Base-by-base conservation (phyloP, 768 basidiomycete species). In the Phylloporus arenicola region DNA sequence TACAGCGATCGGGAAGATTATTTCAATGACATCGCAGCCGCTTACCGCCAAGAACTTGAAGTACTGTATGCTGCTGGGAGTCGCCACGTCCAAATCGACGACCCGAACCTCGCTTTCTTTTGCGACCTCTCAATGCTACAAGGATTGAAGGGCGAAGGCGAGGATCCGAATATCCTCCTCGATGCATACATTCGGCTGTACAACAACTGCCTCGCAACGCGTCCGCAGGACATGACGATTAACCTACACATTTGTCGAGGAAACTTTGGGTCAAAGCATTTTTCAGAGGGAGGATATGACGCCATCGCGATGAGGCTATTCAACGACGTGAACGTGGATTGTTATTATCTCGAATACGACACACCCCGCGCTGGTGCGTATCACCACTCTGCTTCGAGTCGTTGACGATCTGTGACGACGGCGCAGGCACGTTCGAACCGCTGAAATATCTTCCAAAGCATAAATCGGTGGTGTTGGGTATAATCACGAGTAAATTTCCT, bases 321-420 rank as follows among this genome's bases (percentile, higher is more conserved):
- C 72, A 72, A 71, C 54, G 50, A 71, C 24, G 64, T 76, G 49
- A 66, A 72, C 51, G 72, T 74, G 31, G 72, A 75, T 48, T 67
- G 62, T 44, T 75, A 75, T 52, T 76, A 75, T 59, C 71, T 76
- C 29, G 75, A 76, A 59, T 76, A 75, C 47, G 75, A 76, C 50
- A 76, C 75, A 13, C 64, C 63, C 35, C 73, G 75, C 20, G 75
- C 75, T 13, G 75, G 75, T 61, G 58, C 60, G 61, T 52, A 33
- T 29, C 12, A 30, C 13, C 6, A 3, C 29, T 30, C 33, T 6
- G 5, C 16, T 34, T 16, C 11, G 29, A 30, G 29, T 10, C 11
- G 29, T 12, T 30, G 29, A 30, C 29, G 12, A n/a, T n/a, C n/a
- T n/a, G n/a, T n/a, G n/a, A n/a, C 7, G 24, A 24, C 12, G 29